Evolutionary conservation across 768 basidiomycete genomes (phyloP), one percentile per base, ranked within the genome.

Genomic region (Tylopilus balloui): DNA sequence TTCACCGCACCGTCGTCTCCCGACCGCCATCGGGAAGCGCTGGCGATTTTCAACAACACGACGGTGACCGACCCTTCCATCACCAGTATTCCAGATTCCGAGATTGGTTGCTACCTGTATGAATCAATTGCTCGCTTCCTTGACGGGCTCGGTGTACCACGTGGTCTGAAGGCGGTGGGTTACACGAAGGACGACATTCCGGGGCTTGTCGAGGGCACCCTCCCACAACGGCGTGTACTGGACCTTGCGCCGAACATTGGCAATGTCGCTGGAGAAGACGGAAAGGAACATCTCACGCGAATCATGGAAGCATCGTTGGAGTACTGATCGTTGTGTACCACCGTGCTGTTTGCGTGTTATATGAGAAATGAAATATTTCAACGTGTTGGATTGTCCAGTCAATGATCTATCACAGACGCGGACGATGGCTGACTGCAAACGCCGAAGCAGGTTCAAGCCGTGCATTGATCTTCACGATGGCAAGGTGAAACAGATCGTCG

Each of bases 381-480:
- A 8, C 32, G 35, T 20, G 35, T 36, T 20, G 17, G n/a, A n/a
- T n/a, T n/a, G n/a, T n/a, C n/a, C n/a, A n/a, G n/a, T n/a, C 23
- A 19, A 17, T n/a, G 42, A 11, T 19, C 29, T 36, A 20, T 9
- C 25, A 27, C 11, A 19, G 17, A 25, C 31, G 46, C 37, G 28
- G 36, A 47, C 31, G 21, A 66, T 62, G 66, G 37, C 59, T 45
- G 53, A 50, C 47, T 38, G 49, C 45, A 57, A 35, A 50, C 60
- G 61, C 21, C 61, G 57, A 45, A 80, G 77, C 59, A 65, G 77
- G 41, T 95, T 96, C 72, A 77, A 86, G 48, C 96, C 96, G 17
- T 99, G 96, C 66, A 97, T 99, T 59, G 96, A 99, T 69, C 79
- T 99, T 14, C 96, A 99, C 70, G 79, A 85, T 51, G 96, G 96